Conservation (phyloP, 225 moss, liverwort and hornwort species). For the Antitrichia curtipendula region DNA sequence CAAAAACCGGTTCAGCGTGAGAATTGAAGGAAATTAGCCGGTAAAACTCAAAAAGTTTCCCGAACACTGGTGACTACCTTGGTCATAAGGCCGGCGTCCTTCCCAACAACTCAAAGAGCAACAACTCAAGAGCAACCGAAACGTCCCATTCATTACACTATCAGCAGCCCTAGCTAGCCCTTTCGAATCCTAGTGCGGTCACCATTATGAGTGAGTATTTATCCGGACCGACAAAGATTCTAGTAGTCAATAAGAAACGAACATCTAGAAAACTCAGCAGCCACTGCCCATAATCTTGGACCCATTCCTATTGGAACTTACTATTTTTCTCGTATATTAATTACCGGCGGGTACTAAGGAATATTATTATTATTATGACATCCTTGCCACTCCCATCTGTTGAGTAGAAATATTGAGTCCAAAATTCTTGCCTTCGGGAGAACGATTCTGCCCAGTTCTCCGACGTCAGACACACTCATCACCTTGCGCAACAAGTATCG, state of each 20-base stretch:
- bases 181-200: neutral
- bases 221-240: neutral
- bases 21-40: too few relatives aligned
- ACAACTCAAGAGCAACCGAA: neutral
- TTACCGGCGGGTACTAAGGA: too few relatives aligned
- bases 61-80: neutral
- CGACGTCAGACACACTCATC: slow-evolving; percentile 51
- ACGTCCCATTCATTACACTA: neutral
- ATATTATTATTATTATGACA: too few relatives aligned
- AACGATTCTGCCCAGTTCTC: slow-evolving; percentile 59
- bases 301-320: neutral
- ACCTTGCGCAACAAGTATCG: slow-evolving; percentile 41
- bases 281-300: neutral
- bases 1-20: too few relatives aligned
- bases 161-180: neutral
- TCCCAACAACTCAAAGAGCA: neutral
- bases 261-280: neutral
- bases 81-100: neutral
- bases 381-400: too few relatives aligned
- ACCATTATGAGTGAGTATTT: neutral
- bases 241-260: neutral
- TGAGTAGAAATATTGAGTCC: neutral
- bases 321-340: neutral
- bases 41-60: too few relatives aligned
- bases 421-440: slow-evolving; percentile 38